A percentile compares a stretch with the other conserved stretches of the same genome.
phyloP scores from a whole-genome alignment of 2,329 filamentous ascomycete genomes.

The Rhinocladiella similis region DNA sequence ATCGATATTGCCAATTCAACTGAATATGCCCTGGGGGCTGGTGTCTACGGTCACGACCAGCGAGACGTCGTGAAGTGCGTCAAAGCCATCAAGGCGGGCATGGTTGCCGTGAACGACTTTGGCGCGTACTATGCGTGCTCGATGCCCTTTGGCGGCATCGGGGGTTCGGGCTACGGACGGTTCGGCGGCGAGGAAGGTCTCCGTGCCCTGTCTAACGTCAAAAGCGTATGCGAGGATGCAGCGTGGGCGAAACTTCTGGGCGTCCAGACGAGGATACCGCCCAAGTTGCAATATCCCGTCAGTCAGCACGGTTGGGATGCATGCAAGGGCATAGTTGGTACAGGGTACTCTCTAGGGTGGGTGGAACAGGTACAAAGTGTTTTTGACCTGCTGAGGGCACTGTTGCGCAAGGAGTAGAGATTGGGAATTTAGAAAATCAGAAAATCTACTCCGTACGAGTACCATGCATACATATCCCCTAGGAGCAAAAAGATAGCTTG shows the following conservation, averaged over 20 bases:
- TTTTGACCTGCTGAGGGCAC: conserved; percentile 3
- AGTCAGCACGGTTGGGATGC: conserved; percentile 50
- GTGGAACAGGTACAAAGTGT: conserved; percentile 12
- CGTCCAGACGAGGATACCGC: conserved; percentile 75
- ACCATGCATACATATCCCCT: no score
- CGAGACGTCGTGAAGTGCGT: conserved; percentile 66
- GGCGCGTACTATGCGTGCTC: conserved; percentile 91
- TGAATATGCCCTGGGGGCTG: conserved; percentile 81
- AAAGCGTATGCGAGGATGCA: conserved; percentile 80
- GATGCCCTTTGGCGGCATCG: conserved; percentile 81
- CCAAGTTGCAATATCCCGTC: conserved; percentile 79
- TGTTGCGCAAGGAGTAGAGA: background rate
- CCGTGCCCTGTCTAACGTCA: conserved; percentile 79
- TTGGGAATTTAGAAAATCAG: background rate
- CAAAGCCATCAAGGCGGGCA: conserved; percentile 71
- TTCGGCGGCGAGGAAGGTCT: conserved; percentile 92
- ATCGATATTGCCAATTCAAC: conserved; percentile 81
- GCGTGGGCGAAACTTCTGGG: conserved; percentile 55
- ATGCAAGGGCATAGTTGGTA: conserved; percentile 26
- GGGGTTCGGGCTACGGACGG: conserved; percentile 85
- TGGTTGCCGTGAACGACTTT: conserved; percentile 96
- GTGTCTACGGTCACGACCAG: conserved; percentile 75
- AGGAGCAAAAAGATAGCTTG: no score
- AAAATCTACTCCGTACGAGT: no score
- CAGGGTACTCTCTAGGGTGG: conserved; percentile 23